Conservation (phyloP, 176 grass and related monocot species). For the Aegilops sharonensis region DNA sequence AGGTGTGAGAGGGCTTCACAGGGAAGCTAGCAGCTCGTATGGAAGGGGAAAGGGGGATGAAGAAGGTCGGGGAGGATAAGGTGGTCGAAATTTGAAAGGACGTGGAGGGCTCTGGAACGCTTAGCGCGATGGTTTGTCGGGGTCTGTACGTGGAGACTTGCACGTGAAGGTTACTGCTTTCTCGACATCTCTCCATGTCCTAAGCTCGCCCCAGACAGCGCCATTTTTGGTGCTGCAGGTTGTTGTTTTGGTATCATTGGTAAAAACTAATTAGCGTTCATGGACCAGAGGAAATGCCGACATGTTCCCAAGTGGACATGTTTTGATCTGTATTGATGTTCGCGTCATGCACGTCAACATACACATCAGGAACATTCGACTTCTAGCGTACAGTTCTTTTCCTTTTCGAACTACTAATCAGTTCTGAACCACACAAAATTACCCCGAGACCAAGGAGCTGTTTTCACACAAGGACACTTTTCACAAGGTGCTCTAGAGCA, state of each 20-base stretch:
- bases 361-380: background rate
- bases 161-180: conserved; percentile 29
- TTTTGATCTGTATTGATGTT: too few relatives aligned
- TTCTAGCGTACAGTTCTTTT: background rate
- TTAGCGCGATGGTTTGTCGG: background rate
- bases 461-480: background rate
- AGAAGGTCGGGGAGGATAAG: conserved; percentile 31
- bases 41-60: background rate
- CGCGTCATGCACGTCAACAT: background rate
- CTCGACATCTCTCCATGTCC: background rate
- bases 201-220: background rate
- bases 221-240: background rate
- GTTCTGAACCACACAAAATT: background rate
- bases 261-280: background rate
- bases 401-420: background rate
- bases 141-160: conserved; percentile 39
- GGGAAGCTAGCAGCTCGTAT: background rate
- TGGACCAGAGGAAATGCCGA: background rate
- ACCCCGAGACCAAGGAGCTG: background rate
- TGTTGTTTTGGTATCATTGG: background rate
- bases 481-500: background rate
- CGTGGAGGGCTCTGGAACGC: conserved; percentile 49
- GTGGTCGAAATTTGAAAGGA: conserved; percentile 11
- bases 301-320: background rate
- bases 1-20: background rate